phyloP scores from a whole-genome alignment of 495 filamentous ascomycete genomes.

The Penicilliopsis zonata region DNA sequence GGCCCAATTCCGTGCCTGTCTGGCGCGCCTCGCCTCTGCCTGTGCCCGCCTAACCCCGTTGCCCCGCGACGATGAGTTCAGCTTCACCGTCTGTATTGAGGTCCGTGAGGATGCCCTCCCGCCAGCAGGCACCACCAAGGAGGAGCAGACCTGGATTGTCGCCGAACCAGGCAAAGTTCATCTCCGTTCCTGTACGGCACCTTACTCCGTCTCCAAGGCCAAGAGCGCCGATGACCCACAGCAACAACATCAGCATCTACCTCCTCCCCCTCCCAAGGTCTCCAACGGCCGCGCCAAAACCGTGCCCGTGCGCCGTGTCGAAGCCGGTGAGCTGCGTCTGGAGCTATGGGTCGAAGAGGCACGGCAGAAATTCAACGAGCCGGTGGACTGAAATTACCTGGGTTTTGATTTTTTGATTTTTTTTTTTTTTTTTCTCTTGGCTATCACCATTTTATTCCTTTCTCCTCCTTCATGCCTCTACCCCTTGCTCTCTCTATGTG shows the following conservation, averaged over 20 bases:
- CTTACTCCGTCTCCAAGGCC: constrained; percentile 32
- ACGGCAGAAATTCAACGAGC: constrained; percentile 41
- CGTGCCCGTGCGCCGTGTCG: constrained; percentile 40
- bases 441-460: neutral
- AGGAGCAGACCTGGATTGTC: constrained; percentile 41
- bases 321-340: constrained; percentile 40
- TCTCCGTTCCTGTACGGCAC: constrained; percentile 31
- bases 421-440: constrained; percentile 4
- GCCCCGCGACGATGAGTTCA: constrained; percentile 56
- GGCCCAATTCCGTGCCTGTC: constrained; percentile 56
- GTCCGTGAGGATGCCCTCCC: constrained; percentile 59
- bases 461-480: constrained; percentile 3
- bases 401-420: constrained; percentile 11
- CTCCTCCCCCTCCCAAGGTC: constrained; percentile 18
- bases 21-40: constrained; percentile 35
- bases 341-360: constrained; percentile 47
- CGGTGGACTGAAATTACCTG: constrained; percentile 26
- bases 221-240: constrained; percentile 26
- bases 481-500: no score
- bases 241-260: constrained; percentile 8
- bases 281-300: constrained; percentile 38
- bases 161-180: constrained; percentile 39
- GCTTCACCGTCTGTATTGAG: constrained; percentile 81
- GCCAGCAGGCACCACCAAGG: constrained; percentile 54
- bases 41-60: constrained; percentile 51